A percentile compares a stretch with the other conserved stretches of the same genome.
Evolutionary conservation across 805 yeast species (phyloP).

Genomic region (Candida silvatica): DNA sequence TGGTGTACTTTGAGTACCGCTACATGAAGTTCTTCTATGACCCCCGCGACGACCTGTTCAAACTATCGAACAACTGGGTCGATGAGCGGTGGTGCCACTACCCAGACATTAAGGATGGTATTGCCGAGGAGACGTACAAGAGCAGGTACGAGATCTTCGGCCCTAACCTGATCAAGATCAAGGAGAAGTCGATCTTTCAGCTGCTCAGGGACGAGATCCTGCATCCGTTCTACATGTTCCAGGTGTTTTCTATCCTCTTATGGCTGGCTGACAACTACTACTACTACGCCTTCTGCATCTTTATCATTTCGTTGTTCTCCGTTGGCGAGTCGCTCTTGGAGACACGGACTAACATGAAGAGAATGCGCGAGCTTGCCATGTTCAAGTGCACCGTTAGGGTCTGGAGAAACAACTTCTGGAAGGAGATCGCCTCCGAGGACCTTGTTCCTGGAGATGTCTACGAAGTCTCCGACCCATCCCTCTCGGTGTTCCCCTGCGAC

Average conservation of each 20-base stretch:
- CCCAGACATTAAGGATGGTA: conserved; percentile 52
- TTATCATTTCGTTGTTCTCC: conserved; percentile 75
- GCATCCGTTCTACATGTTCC: conserved; percentile 95
- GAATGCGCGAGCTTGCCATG: conserved; percentile 66
- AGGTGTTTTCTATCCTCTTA: conserved; percentile 79
- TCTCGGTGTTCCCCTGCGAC: conserved; percentile 77
- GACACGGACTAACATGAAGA: conserved; percentile 63
- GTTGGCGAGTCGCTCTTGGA: conserved; percentile 78
- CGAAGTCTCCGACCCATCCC: conserved; percentile 82
- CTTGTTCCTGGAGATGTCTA: conserved; percentile 94
- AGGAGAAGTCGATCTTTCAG: conserved; percentile 57
- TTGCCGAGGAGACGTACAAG: conserved; percentile 58
- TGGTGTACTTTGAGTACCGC: conserved; percentile 72
- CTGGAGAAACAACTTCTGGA: conserved; percentile 91
- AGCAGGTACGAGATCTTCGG: conserved; percentile 74
- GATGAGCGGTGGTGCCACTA: conserved; percentile 69
- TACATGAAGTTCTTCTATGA: conserved; percentile 77
- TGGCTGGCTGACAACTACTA: conserved; percentile 93
- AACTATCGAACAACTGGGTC: conserved; percentile 80
- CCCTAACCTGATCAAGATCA: conserved; percentile 62
- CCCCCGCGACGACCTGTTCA: conserved; percentile 81
- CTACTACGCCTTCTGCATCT: conserved; percentile 90
- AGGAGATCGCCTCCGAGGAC: conserved; percentile 62
- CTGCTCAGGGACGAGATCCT: conserved; percentile 79
- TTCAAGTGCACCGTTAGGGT: conserved; percentile 80